phyloP scores from a whole-genome alignment of 305 asterid genomes.

The Andrographis paniculata region DNA sequence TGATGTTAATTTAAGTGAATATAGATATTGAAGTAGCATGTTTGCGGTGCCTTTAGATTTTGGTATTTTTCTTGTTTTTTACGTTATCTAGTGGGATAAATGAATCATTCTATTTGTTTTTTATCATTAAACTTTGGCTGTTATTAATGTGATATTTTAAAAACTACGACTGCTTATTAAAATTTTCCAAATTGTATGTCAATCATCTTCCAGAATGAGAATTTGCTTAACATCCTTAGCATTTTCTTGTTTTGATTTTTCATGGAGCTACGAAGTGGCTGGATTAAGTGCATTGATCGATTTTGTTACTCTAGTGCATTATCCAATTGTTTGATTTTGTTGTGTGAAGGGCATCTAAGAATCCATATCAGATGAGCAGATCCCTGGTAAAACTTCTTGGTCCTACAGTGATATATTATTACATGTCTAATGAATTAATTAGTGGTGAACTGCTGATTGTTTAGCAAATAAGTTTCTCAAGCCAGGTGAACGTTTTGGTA shows the following conservation, averaged over 20 bases:
- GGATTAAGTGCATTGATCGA: not conserved
- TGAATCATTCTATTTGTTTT: too few species aligned
- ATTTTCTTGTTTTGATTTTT: not conserved
- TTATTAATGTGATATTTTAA: too few species aligned
- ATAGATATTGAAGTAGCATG: too few species aligned
- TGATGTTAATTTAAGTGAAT: too few species aligned
- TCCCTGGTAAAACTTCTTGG: not conserved
- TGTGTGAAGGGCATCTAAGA: not conserved
- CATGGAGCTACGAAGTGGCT: not conserved
- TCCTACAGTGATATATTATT: not conserved
- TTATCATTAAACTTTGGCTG: too few species aligned
- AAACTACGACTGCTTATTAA: too few species aligned
- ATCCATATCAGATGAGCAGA: not conserved
- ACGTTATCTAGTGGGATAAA: too few species aligned
- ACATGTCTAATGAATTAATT: not conserved
- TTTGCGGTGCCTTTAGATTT: not conserved
- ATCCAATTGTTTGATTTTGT: not conserved
- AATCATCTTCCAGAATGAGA: not conserved
- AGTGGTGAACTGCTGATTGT: not conserved
- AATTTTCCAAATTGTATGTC: not conserved
- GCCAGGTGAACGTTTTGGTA: too few species aligned
- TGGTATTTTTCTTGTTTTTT: not conserved
- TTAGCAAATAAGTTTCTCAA: too few species aligned
- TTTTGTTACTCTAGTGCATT: not conserved
- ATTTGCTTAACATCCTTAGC: not conserved